phyloP scores from a whole-genome alignment of 2,329 filamentous ascomycete genomes.

The Sporothrix humicola region DNA sequence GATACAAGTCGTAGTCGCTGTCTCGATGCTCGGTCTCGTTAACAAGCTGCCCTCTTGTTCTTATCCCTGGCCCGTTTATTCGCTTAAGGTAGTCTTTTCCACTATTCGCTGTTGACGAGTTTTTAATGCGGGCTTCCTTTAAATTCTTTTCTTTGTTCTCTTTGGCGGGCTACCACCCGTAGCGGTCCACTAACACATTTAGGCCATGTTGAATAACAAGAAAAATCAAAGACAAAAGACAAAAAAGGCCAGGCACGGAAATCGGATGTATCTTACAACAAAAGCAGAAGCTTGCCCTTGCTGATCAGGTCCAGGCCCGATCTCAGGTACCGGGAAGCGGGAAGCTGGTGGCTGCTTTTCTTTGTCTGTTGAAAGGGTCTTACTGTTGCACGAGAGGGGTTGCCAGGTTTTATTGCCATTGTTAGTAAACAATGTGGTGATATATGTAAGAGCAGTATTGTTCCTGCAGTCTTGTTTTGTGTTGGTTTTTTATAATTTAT shows the following conservation, averaged over 20 bases:
- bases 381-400: constrained; percentile 15
- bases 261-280: background rate
- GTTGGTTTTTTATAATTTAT: background rate
- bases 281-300: background rate
- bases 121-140: background rate
- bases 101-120: background rate
- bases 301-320: constrained; percentile 3
- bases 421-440: constrained; percentile 2
- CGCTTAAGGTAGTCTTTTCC: background rate
- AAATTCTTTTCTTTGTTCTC: constrained; percentile 24
- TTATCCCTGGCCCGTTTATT: background rate
- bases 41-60: background rate
- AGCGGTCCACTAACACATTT: background rate
- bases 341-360: background rate
- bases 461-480: background rate
- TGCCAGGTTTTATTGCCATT: background rate
- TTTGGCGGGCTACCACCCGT: constrained; percentile 9
- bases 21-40: background rate
- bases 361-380: constrained; percentile 2
- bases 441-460: background rate
- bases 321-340: constrained; percentile 1
- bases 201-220: background rate
- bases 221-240: background rate
- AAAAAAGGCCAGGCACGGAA: background rate
- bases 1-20: too few relatives aligned